Evolutionary conservation across 345 rosid species (phyloP).

Genomic region (Toxicodendron radicans): DNA sequence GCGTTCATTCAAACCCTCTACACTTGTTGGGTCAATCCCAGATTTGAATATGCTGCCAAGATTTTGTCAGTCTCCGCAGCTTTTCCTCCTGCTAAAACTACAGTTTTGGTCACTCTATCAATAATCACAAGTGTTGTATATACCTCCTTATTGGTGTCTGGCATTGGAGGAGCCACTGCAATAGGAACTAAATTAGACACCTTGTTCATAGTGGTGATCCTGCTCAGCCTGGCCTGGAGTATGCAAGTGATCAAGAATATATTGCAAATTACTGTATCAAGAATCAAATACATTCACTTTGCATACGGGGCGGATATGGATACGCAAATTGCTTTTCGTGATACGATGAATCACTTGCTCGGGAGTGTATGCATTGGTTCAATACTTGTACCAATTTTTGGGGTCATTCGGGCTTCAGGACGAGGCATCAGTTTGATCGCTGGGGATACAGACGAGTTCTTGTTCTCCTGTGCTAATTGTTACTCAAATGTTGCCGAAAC

Average conservation of each 20-base stretch:
- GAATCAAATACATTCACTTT: conserved; percentile 51
- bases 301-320: conserved; percentile 54
- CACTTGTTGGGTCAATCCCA: conserved; percentile 68
- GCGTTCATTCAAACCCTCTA: conserved; percentile 55
- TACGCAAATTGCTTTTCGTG: conserved; percentile 36
- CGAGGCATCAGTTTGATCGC: conserved; percentile 46
- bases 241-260: conserved; percentile 73
- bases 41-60: conserved; percentile 55
- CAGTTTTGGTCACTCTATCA: conserved; percentile 32
- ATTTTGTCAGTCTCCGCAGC: conserved; percentile 51
- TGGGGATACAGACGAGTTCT: conserved; percentile 60
- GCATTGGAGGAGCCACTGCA: conserved; percentile 80
- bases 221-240: conserved; percentile 74
- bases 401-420: conserved; percentile 54
- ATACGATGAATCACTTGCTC: conserved; percentile 45
- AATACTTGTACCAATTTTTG: conserved; percentile 47
- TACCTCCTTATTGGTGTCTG: conserved; percentile 61
- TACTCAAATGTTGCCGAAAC: conserved; percentile 52
- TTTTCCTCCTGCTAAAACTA: conserved; percentile 48
- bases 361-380: conserved; percentile 81
- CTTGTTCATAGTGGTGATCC: conserved; percentile 49
- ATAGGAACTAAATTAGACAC: conserved; percentile 48
- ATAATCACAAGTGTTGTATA: conserved; percentile 34
- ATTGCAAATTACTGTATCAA: conserved; percentile 57
- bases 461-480: conserved; percentile 71